Percentiles rank a stretch among this genome's conserved stretches.
These are phyloP conservation scores for Umbelopsis sp. DNA, from an alignment of 192 early-diverging fungal genomes.

Conservation along the genomic window DNA sequence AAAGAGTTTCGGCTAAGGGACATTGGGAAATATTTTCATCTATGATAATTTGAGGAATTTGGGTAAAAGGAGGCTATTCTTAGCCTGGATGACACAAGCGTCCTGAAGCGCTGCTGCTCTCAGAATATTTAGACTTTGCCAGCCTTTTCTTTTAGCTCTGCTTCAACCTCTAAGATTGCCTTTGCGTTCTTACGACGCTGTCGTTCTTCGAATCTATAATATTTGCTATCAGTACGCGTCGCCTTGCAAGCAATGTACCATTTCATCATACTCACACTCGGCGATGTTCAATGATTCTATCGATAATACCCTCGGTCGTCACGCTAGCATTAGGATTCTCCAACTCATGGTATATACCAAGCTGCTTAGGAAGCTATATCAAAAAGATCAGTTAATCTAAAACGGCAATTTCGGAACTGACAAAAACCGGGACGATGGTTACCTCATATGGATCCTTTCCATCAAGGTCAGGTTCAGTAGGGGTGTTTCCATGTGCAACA, in stretches of 20 bases:
- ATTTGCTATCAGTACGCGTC: neutral
- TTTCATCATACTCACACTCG: conserved; percentile 59
- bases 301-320: conserved; percentile 86
- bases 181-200: conserved; percentile 78
- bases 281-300: conserved; percentile 86
- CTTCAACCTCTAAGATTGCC: conserved; percentile 66
- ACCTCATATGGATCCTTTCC: conserved; percentile 82
- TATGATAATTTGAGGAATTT: no score
- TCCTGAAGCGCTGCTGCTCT: neutral
- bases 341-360: conserved; percentile 80
- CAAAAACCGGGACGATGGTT: conserved; percentile 14
- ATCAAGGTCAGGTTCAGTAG: conserved; percentile 67
- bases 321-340: conserved; percentile 75
- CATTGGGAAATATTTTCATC: no score
- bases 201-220: conserved; percentile 65
- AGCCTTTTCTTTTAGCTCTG: conserved; percentile 61
- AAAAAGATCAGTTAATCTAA: conserved; percentile 7
- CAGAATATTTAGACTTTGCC: neutral
- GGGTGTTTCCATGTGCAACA: conserved; percentile 77
- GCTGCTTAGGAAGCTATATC: conserved; percentile 70
- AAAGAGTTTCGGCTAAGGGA: no score
- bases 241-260: neutral
- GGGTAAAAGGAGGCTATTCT: no score
- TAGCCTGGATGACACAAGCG: no score
- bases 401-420: conserved; percentile 1